Evolutionary conservation across 306 rosid genomes (phyloP).

Genomic region (Vigna hirtella): DNA sequence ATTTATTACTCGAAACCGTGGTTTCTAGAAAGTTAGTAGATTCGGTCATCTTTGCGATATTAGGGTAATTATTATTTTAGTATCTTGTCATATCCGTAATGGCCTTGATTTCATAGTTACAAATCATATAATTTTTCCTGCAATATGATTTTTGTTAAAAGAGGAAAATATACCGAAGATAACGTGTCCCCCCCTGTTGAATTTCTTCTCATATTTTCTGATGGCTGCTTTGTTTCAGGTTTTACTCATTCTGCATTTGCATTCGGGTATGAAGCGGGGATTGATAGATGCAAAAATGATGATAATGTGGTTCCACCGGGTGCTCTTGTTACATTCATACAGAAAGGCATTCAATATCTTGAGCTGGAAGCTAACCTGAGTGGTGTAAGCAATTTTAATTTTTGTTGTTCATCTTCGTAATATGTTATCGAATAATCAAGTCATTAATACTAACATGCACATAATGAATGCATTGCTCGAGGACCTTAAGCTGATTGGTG

Average conservation of each 20-base stretch:
- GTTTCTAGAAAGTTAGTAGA: background rate
- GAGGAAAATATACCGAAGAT: background rate
- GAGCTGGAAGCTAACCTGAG: constrained; percentile 74
- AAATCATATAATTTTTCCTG: background rate
- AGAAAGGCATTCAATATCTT: constrained; percentile 73
- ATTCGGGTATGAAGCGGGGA: constrained; percentile 69
- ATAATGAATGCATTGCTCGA: background rate
- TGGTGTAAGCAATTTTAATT: constrained; percentile 53
- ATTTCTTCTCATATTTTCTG: background rate
- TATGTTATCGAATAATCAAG: constrained; percentile 2
- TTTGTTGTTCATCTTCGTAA: background rate
- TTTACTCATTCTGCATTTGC: constrained; percentile 77
- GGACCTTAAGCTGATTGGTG: constrained; percentile 49
- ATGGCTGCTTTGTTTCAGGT: constrained; percentile 50
- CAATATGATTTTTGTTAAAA: background rate
- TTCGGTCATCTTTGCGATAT: constrained; percentile 2
- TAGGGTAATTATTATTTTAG: background rate
- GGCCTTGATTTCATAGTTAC: background rate
- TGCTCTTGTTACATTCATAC: constrained; percentile 68
- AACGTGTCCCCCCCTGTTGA: background rate
- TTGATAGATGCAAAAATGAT: constrained; percentile 57
- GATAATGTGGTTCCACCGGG: constrained; percentile 70
- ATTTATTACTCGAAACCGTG: background rate
- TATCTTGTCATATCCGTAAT: background rate
- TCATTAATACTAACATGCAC: background rate